phyloP scores from a whole-genome alignment of 805 yeast genomes.

The Starmerella scarabaei region DNA sequence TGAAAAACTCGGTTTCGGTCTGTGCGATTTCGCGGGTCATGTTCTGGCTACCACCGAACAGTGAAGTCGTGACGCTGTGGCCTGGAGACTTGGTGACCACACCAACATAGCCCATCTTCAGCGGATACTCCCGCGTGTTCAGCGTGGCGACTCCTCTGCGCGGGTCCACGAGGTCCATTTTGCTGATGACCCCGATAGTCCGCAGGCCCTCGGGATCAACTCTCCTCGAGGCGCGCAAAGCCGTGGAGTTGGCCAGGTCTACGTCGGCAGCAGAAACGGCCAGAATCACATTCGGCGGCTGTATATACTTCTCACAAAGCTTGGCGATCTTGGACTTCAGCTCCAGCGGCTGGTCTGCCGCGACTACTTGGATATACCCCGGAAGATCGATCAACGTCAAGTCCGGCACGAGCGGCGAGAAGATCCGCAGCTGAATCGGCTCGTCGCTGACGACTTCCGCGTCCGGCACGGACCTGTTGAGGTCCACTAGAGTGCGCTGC shows the following conservation, averaged over 20 bases:
- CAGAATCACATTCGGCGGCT: conserved; percentile 82
- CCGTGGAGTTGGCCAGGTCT: conserved; percentile 91
- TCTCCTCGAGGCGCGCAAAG: conserved; percentile 72
- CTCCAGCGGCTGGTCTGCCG: conserved; percentile 86
- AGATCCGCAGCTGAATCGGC: conserved; percentile 83
- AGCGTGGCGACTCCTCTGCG: conserved; percentile 54
- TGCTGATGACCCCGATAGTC: conserved; percentile 92
- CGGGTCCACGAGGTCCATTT: conserved; percentile 79
- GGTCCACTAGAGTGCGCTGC: conserved; percentile 71
- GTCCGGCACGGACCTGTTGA: conserved; percentile 84
- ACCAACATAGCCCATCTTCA: conserved; percentile 95
- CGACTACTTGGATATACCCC: conserved; percentile 93
- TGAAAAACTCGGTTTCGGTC: conserved; percentile 47
- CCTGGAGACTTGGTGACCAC: conserved; percentile 78
- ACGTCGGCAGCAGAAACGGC: conserved; percentile 98
- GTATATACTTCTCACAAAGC: conserved; percentile 73
- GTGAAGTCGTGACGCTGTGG: background rate
- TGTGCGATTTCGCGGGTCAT: conserved; percentile 37
- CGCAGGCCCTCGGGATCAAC: conserved; percentile 93
- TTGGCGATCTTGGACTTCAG: conserved; percentile 66
- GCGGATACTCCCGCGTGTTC: conserved; percentile 71
- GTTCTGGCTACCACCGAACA: conserved; percentile 26
- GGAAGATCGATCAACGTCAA: conserved; percentile 89
- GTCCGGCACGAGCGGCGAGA: conserved; percentile 85
- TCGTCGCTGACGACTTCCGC: conserved; percentile 79